Evolutionary conservation across 257 asterid species (phyloP).

Genomic region (Agastache rugosa): DNA sequence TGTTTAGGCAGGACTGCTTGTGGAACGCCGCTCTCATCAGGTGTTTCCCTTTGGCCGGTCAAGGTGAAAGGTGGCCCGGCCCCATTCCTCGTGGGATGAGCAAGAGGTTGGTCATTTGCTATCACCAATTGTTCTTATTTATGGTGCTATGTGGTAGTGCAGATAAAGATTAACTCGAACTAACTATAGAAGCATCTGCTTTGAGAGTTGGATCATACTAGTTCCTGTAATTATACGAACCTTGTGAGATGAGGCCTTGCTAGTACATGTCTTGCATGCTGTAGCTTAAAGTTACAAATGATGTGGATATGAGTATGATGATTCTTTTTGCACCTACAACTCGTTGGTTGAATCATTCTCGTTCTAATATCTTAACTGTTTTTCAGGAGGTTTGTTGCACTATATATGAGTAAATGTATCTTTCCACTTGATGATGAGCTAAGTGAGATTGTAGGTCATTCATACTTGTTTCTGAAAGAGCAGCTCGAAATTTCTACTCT

Average conservation of each 20-base stretch:
- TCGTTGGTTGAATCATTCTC: neutral
- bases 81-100: constrained; percentile 74
- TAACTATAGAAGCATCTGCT: neutral
- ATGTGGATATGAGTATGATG: neutral
- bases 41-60: constrained; percentile 63
- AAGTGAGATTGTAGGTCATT: constrained; percentile 80
- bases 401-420: constrained; percentile 55
- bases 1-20: constrained; percentile 68
- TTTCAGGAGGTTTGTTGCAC: constrained; percentile 79
- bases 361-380: constrained; percentile 29
- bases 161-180: constrained; percentile 4
- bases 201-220: constrained; percentile 24
- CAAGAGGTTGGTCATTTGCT: constrained; percentile 56
- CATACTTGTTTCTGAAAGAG: constrained; percentile 77
- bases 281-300: too few species aligned
- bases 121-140: neutral
- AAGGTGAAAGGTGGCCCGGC: constrained; percentile 72
- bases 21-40: constrained; percentile 73
- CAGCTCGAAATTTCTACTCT: constrained; percentile 69
- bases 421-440: constrained; percentile 56
- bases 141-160: neutral
- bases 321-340: neutral
- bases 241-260: neutral
- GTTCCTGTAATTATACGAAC: neutral
- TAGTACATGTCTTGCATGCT: neutral